Conservation (phyloP, 2,329 filamentous ascomycete genomes). For the Bipolaris sorokiniana region DNA sequence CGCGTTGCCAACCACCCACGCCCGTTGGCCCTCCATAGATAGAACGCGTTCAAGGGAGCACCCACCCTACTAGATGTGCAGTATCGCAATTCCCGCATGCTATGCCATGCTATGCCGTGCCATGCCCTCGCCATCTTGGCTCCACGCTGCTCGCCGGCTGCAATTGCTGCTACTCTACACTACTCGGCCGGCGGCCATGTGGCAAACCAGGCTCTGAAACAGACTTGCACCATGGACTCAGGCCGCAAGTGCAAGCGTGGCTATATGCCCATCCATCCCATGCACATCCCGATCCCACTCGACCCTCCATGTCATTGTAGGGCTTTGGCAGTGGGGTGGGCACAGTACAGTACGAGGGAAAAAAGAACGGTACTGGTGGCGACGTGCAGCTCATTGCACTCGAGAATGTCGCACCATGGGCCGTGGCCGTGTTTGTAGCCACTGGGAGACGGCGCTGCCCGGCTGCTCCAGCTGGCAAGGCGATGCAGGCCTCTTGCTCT, state of each 20-base stretch:
- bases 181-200: background rate
- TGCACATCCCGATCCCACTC: constrained; percentile 19
- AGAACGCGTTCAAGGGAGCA: background rate
- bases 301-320: constrained; percentile 12
- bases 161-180: background rate
- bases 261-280: constrained; percentile 24
- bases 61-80: background rate
- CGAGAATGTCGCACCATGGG: constrained; percentile 44
- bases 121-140: too few species aligned
- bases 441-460: constrained; percentile 30
- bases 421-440: constrained; percentile 32
- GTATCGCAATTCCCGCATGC: too few species aligned
- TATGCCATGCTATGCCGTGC: too few species aligned
- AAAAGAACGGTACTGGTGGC: constrained; percentile 24
- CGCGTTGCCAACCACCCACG: constrained; percentile 3
- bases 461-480: constrained; percentile 30
- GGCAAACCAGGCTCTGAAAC: constrained; percentile 35
- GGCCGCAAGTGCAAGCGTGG: constrained; percentile 13
- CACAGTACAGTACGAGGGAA: background rate
- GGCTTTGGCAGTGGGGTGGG: constrained; percentile 19
- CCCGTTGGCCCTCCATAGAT: constrained; percentile 28
- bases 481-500: constrained; percentile 36
- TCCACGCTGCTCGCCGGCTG: background rate
- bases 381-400: constrained; percentile 32
- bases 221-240: constrained; percentile 23